Base-by-base conservation (phyloP, 345 rosid species). In the Acer negundo region DNA sequence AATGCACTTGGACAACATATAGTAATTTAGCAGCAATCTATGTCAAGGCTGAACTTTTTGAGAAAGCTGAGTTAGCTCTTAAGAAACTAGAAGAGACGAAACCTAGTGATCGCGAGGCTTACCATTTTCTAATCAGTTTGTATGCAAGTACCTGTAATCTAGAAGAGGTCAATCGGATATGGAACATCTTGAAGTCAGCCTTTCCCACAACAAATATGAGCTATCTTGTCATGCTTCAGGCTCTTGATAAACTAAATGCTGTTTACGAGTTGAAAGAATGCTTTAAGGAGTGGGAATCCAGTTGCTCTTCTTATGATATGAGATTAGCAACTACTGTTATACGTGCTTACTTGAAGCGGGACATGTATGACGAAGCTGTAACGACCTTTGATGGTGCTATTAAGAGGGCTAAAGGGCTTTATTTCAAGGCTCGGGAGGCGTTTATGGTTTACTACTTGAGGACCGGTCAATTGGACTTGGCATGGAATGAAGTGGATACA, bases 211-310 rank as follows among this genome's bases (percentile, higher is more conserved):
- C 85, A 0, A 92, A 95, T 77, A 11, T 4, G 68, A 91, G 97
- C 80, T 87, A 90, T 78, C 85, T 84, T 31, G 78, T 80, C 0
- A 84, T 90, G 89, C 82, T 93, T 76, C 91, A 87, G 51, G 90
- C 95, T 2, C 85, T 92, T 24, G 82, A 75, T 12, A 95, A 80
- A 56, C 83, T 95, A 17, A 85, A 84, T n/a, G 96, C 89, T 64
- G 12, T 83, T 5, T 88, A 90, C 40, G 91, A 90, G 38, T 20
- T 95, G 16, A 80, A 77, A 66, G 79, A 81, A 79, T 74, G 87
- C 72, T 92, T 91, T 55, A 38, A 77, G 75, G 98, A 92, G 71
- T 93, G 98, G 99, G 84, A 89, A 79, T 83, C 94, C 31, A 70
- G 68, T 55, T 85, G 88, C 82, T 22, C 55, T 40, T 68, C 63